Evolutionary conservation across 805 yeast genomes (phyloP), one percentile per base, ranked within the genome.

Genomic region (Saccharomycopsis fodiens): DNA sequence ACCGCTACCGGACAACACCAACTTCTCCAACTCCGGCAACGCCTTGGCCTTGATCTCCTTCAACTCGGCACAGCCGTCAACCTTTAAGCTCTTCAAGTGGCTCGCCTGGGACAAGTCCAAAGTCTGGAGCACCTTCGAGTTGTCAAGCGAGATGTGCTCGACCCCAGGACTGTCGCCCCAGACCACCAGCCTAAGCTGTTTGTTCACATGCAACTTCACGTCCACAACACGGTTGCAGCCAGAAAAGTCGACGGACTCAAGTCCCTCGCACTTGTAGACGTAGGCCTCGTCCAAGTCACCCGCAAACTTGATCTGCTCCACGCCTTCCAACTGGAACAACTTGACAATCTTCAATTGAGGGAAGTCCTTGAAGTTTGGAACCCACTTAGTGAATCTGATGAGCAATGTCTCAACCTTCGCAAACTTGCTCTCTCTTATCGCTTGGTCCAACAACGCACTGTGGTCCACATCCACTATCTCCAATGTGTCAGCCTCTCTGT

Each of bases 211-310:
- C 6, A 25, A 6, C 10, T 25, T 25, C 29, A 25, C 29, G 10
- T 25, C 29, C 29, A 7, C 10, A n/a, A n/a, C n/a, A n/a, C n/a
- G n/a, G n/a, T 15, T 5, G 13, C 12, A 36, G 16, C 40, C 7
- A 8, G 7, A n/a, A n/a, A n/a, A n/a, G n/a, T n/a, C n/a, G n/a
- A 38, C 5, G 16, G 6, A 22, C 6, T 20, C 29, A 30, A 38
- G 25, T 13, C 31, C 23, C 15, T 38, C 17, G 19, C 41, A 20
- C n/a, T 38, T 38, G 41, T 38, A 38, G 6, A 38, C 16, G 23
- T 38, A 38, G 15, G 25, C 13, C 10, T 12, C 15, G 21, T 38
- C 29, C 6, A 25, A 6, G 10, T 10, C 29, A 10, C 10, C 10
- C 10, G 10, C 29, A 25, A 25, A 7, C 29, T 25, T 6, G 6